phyloP scores from a whole-genome alignment of 805 yeast genomes.

The Cyberlindnera xishuangbannaensis region DNA sequence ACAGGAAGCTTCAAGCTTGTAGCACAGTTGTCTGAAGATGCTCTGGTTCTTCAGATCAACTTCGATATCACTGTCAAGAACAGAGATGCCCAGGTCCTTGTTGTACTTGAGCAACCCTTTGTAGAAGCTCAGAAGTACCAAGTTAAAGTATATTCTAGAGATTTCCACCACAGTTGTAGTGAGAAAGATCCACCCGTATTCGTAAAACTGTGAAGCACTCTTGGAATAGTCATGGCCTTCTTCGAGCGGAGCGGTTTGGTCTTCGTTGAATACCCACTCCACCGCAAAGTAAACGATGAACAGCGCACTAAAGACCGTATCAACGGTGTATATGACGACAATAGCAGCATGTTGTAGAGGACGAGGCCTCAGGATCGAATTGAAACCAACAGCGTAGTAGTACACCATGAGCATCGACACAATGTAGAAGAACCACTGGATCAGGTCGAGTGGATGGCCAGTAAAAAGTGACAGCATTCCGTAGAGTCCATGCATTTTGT shows the following conservation, averaged over 20 bases:
- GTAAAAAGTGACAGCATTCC: constrained; percentile 84
- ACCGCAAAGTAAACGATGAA: constrained; percentile 71
- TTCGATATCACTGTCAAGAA: constrained; percentile 29
- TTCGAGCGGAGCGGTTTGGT: constrained; percentile 19
- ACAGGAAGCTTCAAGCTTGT: constrained; percentile 26
- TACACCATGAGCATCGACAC: constrained; percentile 59
- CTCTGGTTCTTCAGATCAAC: constrained; percentile 30
- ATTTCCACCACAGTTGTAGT: constrained; percentile 43
- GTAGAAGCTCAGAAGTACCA: constrained; percentile 54
- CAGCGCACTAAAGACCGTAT: constrained; percentile 58
- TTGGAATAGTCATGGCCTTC: constrained; percentile 26
- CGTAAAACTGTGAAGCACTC: constrained; percentile 56
- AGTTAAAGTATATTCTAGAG: constrained; percentile 53
- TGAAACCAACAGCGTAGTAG: constrained; percentile 55
- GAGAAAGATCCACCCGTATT: constrained; percentile 51
- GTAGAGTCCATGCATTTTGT: constrained; percentile 84
- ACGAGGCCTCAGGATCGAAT: constrained; percentile 45
- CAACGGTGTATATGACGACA: constrained; percentile 56
- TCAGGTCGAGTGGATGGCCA: constrained; percentile 75
- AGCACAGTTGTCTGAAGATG: constrained; percentile 25
- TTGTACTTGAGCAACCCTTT: constrained; percentile 47
- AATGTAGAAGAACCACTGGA: constrained; percentile 79
- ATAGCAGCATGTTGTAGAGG: constrained; percentile 59
- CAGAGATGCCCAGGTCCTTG: constrained; percentile 32
- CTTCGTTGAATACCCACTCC: constrained; percentile 65